Evolutionary conservation across 2,329 filamentous ascomycete genomes (phyloP).

Genomic region (Stachybotrys chlorohalonatus): DNA sequence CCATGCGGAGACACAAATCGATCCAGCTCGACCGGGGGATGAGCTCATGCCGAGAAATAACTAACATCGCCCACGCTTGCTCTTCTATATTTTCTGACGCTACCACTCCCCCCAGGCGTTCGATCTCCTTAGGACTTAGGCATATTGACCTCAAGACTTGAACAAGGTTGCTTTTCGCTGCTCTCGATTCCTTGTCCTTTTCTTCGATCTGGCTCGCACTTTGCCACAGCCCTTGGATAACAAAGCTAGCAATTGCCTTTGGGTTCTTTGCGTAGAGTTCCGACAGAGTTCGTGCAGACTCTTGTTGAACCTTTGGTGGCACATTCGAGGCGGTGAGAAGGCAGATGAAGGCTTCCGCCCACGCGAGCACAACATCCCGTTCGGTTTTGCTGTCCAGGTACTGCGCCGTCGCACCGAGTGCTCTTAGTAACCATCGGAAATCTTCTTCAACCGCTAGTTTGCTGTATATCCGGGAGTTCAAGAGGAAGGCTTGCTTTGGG

Average conservation of each 20-base stretch:
- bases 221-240: slow-evolving; percentile 69
- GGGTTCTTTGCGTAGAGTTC: slow-evolving; percentile 54
- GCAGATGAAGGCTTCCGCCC: slow-evolving; percentile 82
- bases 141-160: slow-evolving; percentile 55
- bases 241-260: slow-evolving; percentile 46
- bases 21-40: slow-evolving; percentile 82
- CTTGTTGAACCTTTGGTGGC: slow-evolving; percentile 53
- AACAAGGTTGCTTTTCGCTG: slow-evolving; percentile 55
- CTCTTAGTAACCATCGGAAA: slow-evolving; percentile 64
- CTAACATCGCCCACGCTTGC: slow-evolving; percentile 68
- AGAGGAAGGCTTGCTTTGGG: slow-evolving; percentile 80
- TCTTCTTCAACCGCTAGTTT: slow-evolving; percentile 72
- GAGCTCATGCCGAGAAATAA: slow-evolving; percentile 69
- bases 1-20: slow-evolving; percentile 69
- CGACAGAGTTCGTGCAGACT: slow-evolving; percentile 53
- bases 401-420: slow-evolving; percentile 53
- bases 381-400: slow-evolving; percentile 39
- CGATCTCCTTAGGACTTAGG: slow-evolving; percentile 41
- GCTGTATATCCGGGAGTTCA: slow-evolving; percentile 76
- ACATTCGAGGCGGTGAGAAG: slow-evolving; percentile 56
- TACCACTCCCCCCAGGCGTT: slow-evolving; percentile 31
- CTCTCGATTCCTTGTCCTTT: slow-evolving; percentile 71
- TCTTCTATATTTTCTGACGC: slow-evolving; percentile 44
- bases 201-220: slow-evolving; percentile 62
- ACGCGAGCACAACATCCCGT: slow-evolving; percentile 51